Conservation (phyloP, 1,139 yeast genomes). For the Saccharomyces hybrid region DNA sequence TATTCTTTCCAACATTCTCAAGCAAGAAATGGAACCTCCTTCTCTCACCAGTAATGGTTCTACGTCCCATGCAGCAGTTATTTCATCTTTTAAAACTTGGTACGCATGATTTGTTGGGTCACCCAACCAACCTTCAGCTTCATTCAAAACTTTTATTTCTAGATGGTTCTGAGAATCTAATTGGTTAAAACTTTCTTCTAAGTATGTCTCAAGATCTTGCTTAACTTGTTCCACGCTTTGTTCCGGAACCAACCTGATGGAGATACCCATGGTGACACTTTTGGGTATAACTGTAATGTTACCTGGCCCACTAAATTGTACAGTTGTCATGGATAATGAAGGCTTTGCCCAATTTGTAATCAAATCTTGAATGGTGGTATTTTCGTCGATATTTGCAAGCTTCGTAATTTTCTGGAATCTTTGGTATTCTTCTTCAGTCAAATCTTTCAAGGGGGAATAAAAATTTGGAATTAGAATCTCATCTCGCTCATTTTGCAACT, state of each 20-base stretch:
- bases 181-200: conserved; percentile 40
- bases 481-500: conserved; percentile 53
- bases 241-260: conserved; percentile 84
- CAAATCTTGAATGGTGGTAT: conserved; percentile 42
- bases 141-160: conserved; percentile 56
- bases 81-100: conserved; percentile 51
- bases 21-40: conserved; percentile 94
- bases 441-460: conserved; percentile 54
- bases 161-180: conserved; percentile 57
- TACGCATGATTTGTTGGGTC: conserved; percentile 72
- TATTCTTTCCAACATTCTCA: conserved; percentile 73
- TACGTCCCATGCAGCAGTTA: conserved; percentile 55
- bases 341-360: conserved; percentile 90
- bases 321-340: conserved; percentile 79
- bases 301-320: conserved; percentile 83
- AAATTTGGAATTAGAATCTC: conserved; percentile 61
- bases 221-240: conserved; percentile 63
- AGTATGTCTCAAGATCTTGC: conserved; percentile 39
- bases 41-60: conserved; percentile 82
- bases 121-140: conserved; percentile 96
- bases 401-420: conserved; percentile 56
- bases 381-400: conserved; percentile 34
- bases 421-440: conserved; percentile 48
- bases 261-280: conserved; percentile 64
- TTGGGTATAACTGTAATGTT: conserved; percentile 88